These are phyloP conservation scores for Diversispora epigaea DNA, from an alignment of 192 early-diverging fungal species.

Conservation along the genomic window DNA sequence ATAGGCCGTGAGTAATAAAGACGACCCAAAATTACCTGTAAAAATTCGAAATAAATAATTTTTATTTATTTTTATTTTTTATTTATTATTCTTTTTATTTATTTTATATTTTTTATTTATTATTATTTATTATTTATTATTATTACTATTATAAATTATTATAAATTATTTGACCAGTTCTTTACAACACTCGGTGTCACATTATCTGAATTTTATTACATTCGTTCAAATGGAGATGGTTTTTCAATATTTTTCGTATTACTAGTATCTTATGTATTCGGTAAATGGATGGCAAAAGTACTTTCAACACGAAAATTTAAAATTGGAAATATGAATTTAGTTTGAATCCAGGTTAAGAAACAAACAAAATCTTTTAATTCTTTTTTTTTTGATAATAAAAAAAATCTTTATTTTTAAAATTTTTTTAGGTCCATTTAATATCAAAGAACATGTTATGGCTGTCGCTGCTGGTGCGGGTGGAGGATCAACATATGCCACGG, in stretches of 20 bases:
- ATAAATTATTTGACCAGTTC: not conserved
- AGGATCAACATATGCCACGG: slow-evolving; percentile 55
- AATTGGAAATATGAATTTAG: slow-evolving; percentile 8
- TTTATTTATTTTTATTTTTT: no score
- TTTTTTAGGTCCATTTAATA: slow-evolving; percentile 48
- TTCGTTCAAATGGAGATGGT: slow-evolving; percentile 35
- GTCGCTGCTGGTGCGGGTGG: slow-evolving; percentile 52
- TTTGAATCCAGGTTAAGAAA: slow-evolving; percentile 12
- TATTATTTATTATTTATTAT: not conserved
- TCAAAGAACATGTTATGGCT: slow-evolving; percentile 68
- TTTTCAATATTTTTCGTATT: slow-evolving; percentile 43
- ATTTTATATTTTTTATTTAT: not conserved
- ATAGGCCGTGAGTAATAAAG: no score
- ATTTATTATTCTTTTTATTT: slow-evolving; percentile 14
- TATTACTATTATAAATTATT: no score
- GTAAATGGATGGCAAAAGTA: slow-evolving; percentile 34
- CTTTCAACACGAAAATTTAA: not conserved
- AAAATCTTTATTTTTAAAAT: not conserved
- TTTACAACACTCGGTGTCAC: slow-evolving; percentile 41
- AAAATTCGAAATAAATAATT: no score
- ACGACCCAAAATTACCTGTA: no score
- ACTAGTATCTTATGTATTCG: slow-evolving; percentile 37
- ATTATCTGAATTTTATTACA: slow-evolving; percentile 44
- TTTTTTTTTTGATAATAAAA: not conserved
- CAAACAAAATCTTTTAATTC: not conserved